Percentiles rank a stretch among this genome's conserved stretches.
Evolutionary conservation across 192 early-diverging fungal genomes (phyloP).

Genomic region (Neocallimastix lanati): DNA sequence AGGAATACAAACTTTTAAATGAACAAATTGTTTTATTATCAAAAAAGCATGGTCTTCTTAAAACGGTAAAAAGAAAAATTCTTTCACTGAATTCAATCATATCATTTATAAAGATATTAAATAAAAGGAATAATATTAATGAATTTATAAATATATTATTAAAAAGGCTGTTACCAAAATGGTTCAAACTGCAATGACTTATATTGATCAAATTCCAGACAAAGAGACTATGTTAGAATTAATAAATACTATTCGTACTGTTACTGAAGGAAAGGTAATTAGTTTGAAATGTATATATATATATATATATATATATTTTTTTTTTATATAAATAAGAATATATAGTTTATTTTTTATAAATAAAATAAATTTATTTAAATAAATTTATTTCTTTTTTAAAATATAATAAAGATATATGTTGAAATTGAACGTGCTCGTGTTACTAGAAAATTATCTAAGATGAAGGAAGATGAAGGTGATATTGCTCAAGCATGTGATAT

Average conservation of each 20-base stretch:
- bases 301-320: too few relatives aligned
- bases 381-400: too few relatives aligned
- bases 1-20: constrained; percentile 78
- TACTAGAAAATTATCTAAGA: constrained; percentile 71
- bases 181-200: constrained; percentile 82
- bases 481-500: constrained; percentile 81
- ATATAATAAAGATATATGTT: constrained; percentile 70
- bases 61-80: too few relatives aligned
- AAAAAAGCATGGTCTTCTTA: constrained; percentile 95
- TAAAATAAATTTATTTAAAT: too few relatives aligned
- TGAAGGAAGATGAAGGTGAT: constrained; percentile 79
- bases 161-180: constrained; percentile 83
- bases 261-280: constrained; percentile 91
- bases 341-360: too few relatives aligned
- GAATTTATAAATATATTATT: too few relatives aligned
- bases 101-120: too few relatives aligned
- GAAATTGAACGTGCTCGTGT: constrained; percentile 93
- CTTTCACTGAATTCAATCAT: too few relatives aligned
- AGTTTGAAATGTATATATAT: too few relatives aligned
- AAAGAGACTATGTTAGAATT: constrained; percentile 69
- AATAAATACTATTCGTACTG: constrained; percentile 80
- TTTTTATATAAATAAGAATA: too few relatives aligned
- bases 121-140: too few relatives aligned
- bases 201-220: constrained; percentile 68
- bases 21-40: constrained; percentile 78